Base-by-base conservation (phyloP, 2,329 filamentous ascomycete species). In the Magnaporthales sp. region DNA sequence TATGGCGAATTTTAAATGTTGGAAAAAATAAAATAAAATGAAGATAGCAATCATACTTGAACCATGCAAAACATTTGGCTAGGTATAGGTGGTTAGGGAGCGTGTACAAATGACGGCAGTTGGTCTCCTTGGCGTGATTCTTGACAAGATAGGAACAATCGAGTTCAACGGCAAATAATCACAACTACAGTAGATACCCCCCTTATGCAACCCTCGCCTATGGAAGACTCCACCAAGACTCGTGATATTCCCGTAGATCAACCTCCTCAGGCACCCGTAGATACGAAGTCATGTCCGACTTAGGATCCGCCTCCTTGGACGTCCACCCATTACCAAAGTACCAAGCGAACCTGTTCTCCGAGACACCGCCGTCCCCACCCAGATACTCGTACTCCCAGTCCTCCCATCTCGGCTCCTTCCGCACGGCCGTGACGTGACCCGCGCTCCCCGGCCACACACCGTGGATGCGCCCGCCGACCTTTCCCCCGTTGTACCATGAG, bases 401-500 rank as follows among this genome's bases (percentile, higher is more conserved):
- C n/a, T 67, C 64, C 64, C 67, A 68, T 3, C 67, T 32, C 10
- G 66, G 64, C n/a, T 66, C 64, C 19, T 60, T 32, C 63, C 56
- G 27, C 24, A 67, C 56, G 27, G 62, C 54, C 13, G 63, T 54
- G 22, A 63, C 29, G 66, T 71, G 70, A 19, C 64, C 63, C 7
- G 63, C 67, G 13, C 66, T 67, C 9, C 70, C 70, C 1, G 70
- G 70, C 70, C 70, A 72, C 26, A 61, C 46, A 8, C 67, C 67
- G 4, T 65, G 31, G 31, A 67, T 64, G 5, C 67, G 66, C n/a
- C 66, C 63, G 22, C 46, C 51, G 6, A 27, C 63, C 1, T 26
- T n/a, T 1, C 68, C 66, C n/a, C 61, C 64, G 60, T 70, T 71
- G 67, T 67, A 70, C 70, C 70, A 70, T 19, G 63, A 68, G 19